These are phyloP conservation scores for Alnus rubra DNA, from an alignment of 306 rosid species.

Conservation along the genomic window DNA sequence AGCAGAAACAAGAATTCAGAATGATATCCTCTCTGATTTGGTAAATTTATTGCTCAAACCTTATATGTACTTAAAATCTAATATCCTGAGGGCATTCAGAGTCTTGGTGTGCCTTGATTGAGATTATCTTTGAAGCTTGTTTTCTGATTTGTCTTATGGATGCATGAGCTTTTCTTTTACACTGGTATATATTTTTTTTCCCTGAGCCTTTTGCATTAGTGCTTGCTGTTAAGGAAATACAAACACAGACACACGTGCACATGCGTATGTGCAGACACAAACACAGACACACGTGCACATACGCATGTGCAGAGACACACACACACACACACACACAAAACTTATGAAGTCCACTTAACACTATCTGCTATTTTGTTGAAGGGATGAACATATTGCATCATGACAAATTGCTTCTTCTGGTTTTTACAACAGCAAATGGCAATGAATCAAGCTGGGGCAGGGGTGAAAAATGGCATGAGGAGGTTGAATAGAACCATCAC, in stretches of 20 bases:
- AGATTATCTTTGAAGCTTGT: not conserved
- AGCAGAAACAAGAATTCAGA: conserved; percentile 34
- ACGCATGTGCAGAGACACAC: not conserved
- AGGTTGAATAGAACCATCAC: conserved; percentile 30
- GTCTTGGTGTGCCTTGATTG: not conserved
- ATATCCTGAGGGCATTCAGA: not conserved
- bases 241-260: not conserved
- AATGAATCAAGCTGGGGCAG: conserved; percentile 36
- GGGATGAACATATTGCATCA: not conserved
- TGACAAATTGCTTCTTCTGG: conserved; percentile 23
- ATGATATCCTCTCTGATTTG: conserved; percentile 35
- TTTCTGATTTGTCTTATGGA: not conserved
- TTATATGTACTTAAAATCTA: not conserved
- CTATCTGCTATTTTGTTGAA: not conserved
- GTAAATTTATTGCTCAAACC: not conserved
- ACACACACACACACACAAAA: not conserved
- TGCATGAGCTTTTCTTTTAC: not conserved
- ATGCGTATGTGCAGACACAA: not conserved
- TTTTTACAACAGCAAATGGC: conserved; percentile 31
- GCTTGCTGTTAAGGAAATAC: not conserved
- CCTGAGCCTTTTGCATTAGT: not conserved
- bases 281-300: not conserved
- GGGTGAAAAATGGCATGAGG: conserved; percentile 37
- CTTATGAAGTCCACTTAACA: not conserved
- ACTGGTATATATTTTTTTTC: too few species aligned